Base-by-base conservation (phyloP, 306 rosid species). In the Lagenaria siceraria region DNA sequence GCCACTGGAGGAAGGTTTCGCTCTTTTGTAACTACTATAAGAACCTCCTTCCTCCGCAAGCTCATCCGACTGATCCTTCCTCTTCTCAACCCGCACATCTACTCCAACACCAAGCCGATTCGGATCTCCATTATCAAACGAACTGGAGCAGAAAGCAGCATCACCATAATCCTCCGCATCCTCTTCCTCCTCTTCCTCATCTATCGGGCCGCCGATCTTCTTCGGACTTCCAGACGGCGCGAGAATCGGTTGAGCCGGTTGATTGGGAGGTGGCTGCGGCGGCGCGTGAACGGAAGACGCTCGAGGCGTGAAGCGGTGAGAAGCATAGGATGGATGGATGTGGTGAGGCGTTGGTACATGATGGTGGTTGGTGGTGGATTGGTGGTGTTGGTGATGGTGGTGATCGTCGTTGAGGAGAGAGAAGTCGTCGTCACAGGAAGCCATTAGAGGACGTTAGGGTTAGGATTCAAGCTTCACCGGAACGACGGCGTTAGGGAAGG, bases 381-480 rank as follows among this genome's bases (percentile, higher is more conserved):
- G 76, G 64, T 46, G 80, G 65, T 81, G 65, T 60, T 83, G 83
- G 46, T 89, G 80, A 42, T 77, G 80, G 72, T 80, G 65, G 78
- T 81, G 84, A 22, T 89, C 96, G 84, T 91, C 92, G 29, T 80
- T 87, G 93, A 95, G 93, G 84, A 95, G 87, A 27, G 97, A 85
- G 91, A 89, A 94, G 81, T 93, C 98, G 87, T 95, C 98, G 88
- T 88, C 96, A 90, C 96, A 89, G 87, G 96, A 89, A 51, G 96
- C 96, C 97, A 89, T 92, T 48, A 77, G 85, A 80, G 85, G 87
- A 83, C 94, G 98, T 91, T 89, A 90, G 82, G 94, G 86, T 86
- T 85, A 81, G 80, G 80, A 86, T 83, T 85, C 85, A 69, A 69
- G 76, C 42, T 49, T 36, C 72, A 64, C 49, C 76, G 85, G 81